phyloP scores from a whole-genome alignment of 768 basidiomycete species.

The Rhodotorula diobovata region DNA sequence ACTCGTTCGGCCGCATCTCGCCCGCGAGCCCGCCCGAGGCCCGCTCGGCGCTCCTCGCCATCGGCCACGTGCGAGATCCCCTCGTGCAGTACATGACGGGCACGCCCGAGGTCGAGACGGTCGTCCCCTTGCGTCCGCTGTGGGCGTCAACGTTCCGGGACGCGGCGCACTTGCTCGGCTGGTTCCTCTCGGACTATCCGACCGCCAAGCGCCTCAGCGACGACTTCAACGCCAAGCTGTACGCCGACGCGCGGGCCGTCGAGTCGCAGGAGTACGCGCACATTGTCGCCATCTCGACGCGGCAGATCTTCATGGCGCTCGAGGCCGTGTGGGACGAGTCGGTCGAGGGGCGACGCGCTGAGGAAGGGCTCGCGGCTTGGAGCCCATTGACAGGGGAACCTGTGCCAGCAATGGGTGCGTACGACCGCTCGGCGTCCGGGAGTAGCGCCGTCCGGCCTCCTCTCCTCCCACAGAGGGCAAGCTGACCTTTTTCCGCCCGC shows the following conservation, averaged over 20 bases:
- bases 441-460: neutral
- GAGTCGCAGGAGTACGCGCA: slow-evolving; percentile 30
- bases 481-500: neutral
- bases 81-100: slow-evolving; percentile 26
- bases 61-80: slow-evolving; percentile 33
- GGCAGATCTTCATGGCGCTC: slow-evolving; percentile 30
- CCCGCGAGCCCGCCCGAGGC: neutral
- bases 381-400: slow-evolving; percentile 19
- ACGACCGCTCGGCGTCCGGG: too few relatives aligned
- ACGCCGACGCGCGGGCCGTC: slow-evolving; percentile 26
- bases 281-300: slow-evolving; percentile 16
- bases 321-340: slow-evolving; percentile 29
- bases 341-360: neutral
- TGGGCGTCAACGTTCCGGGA: slow-evolving; percentile 17
- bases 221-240: slow-evolving; percentile 29
- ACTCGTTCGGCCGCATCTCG: slow-evolving; percentile 14
- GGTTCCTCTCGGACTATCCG: slow-evolving; percentile 13
- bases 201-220: neutral
- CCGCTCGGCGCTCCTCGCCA: slow-evolving; percentile 21
- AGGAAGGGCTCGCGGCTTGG: slow-evolving; percentile 4
- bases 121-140: slow-evolving; percentile 4
- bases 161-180: slow-evolving; percentile 3
- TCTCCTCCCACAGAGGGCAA: neutral
- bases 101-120: neutral
- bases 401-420: slow-evolving; percentile 16